Base-by-base conservation (phyloP, 1,284 basidiomycete species). In the Pascua sp. region DNA sequence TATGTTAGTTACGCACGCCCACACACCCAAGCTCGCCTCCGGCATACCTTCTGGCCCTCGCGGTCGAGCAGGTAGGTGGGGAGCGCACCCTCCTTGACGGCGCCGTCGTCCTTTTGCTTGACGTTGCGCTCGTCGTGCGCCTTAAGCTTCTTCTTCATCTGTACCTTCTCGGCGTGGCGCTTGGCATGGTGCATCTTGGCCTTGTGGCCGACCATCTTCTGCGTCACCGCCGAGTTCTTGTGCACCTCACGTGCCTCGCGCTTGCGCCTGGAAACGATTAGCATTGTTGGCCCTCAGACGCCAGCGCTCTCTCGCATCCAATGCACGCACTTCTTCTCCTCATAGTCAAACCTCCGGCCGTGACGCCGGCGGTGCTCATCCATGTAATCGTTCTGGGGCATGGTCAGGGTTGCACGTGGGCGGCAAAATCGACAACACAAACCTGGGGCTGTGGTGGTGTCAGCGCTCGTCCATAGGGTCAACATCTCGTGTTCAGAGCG, bases 61-160 rank as follows among this genome's bases (percentile, higher is more conserved):
- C 96, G 87, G 76, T 99, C 96, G 59, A 99, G 87, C 58, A 99
- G 83, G 77, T 95, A 98, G 1, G 95, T 88, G 15, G 93, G 93
- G 45, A 96, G 80, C 53, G 94, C 94, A 59, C 87, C 90, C 59
- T 95, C 90, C 55, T 90, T 88, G 43, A 88, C 85, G 10, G 87
- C 83, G 4, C 85, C 85, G 17, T 86, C 82, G 74, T 94, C 91
- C 60, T 91, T 85, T 70, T 94, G 89, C 79, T 96, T 99, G 80
- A 98, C 87, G 73, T 98, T 93, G 64, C 95, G 87, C 78, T 98
- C 94, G 79, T 98, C 96, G 81, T 98, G 96, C 37, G 93, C 92
- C 77, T 97, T 97, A 80, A 99, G 87, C 43, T 92, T 95, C 83
- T 98, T 99, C 80, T 95, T 96, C 82, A 99, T 90, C 76, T 95